Base-by-base conservation (phyloP, 768 basidiomycete species). In the Psilocybe sp. region DNA sequence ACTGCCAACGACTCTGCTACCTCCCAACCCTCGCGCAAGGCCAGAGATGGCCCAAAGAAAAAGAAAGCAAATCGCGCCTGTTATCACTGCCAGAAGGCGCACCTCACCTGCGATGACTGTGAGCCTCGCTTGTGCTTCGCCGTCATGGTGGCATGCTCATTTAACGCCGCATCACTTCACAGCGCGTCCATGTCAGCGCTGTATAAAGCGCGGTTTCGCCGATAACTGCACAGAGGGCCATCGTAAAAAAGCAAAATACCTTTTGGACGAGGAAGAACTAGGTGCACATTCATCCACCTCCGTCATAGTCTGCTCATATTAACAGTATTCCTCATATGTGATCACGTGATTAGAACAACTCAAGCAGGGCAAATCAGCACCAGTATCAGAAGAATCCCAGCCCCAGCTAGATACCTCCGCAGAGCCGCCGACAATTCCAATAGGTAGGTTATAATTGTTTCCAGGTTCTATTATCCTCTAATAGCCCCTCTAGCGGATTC, bases 71-170 rank as follows among this genome's bases (percentile, higher is more conserved):
- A 81, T 60, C 82, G 93, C 41, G 96, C 96, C 42, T 98, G 96
- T 65, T 87, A 90, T 54, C 90, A 92, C 59, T 98, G 96, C 67
- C 95, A 98, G 70, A 96, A 93, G 67, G 93, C 94, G 2, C 96
- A 98, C 69, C 74, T 98, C 57, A 98, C 96, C n/a, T 98, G 96
- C 67, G 95, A 98, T 67, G 96, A 98, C 63, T 84, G 96, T 97
- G 63, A 65, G 90, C 81, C 60, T 33, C 44, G 37, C 36, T 52
- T 46, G 52, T 51, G 59, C 60, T 64, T 51, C 45, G 36, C 36
- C 23, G 23, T 56, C 42, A 19, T 53, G 38, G 44, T 47, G 31
- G 45, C 51, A 42, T 34, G 51, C 51, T 51, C 47, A 43, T 48
- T 33, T 52, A 41, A 50, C 46, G 48, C 53, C 53, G 57, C 61